A percentile compares a stretch with the other conserved stretches of the same genome.
Conservation (phyloP, 2,329 filamentous ascomycete genomes). For the Sarocladiaceae sp. region DNA sequence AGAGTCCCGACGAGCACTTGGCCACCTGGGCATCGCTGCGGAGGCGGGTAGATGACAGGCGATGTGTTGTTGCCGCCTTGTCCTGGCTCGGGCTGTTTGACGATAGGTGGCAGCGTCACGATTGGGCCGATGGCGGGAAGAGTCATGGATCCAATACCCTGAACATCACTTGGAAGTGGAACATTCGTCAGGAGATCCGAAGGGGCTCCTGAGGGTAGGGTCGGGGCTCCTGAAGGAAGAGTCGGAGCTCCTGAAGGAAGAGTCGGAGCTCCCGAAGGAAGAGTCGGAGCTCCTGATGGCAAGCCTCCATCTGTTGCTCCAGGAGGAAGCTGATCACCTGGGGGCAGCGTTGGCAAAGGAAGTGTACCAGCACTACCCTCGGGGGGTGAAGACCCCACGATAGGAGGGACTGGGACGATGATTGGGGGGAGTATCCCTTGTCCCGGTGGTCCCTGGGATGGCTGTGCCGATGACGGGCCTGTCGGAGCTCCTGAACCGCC, state of each 20-base stretch:
- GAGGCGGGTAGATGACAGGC: background rate
- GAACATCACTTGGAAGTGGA: too few species aligned
- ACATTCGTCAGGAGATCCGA: too few species aligned
- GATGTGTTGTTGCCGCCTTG: background rate
- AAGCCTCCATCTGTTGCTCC: background rate
- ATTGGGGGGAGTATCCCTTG: too few species aligned
- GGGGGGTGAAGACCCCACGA: too few species aligned
- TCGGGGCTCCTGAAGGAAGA: too few species aligned
- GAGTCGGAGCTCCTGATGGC: background rate
- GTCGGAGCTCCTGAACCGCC: too few species aligned
- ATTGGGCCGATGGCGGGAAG: background rate
- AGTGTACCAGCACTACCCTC: too few species aligned
- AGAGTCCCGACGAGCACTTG: slow-evolving; percentile 5
- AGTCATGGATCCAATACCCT: too few species aligned
- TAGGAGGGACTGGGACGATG: too few species aligned
- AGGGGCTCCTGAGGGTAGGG: too few species aligned
- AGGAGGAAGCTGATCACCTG: background rate
- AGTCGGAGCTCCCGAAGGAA: background rate
- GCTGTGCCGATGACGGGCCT: too few species aligned
- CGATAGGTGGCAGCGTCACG: background rate
- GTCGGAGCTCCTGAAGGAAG: background rate
- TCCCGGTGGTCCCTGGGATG: too few species aligned
- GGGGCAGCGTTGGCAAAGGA: background rate
- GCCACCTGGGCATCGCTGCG: slow-evolving; percentile 5
- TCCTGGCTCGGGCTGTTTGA: slow-evolving; percentile 4